A percentile compares a stretch with the other conserved stretches of the same genome.
Conservation (phyloP, 768 basidiomycete species). For the Tricholoma hemisulphureum region DNA sequence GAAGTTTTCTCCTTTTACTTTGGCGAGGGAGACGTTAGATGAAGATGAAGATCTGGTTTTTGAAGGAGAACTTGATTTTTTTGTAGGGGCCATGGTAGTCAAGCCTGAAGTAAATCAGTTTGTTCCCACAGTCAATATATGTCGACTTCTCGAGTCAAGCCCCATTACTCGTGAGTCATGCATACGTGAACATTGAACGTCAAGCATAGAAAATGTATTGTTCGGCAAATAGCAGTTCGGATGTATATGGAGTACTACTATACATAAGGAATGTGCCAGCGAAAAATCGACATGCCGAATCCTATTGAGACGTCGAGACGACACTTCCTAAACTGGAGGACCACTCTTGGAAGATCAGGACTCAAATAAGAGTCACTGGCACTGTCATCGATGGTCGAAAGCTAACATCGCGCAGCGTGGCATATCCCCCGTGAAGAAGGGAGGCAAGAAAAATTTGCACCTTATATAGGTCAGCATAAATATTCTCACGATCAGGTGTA, state of each 20-base stretch:
- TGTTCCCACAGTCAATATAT: slow-evolving; percentile 15
- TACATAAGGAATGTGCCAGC: slow-evolving; percentile 44
- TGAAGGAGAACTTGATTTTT: slow-evolving; percentile 35
- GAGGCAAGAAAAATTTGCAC: neutral
- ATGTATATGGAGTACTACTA: too few species aligned
- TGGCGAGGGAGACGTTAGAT: slow-evolving; percentile 56
- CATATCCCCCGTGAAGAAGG: slow-evolving; percentile 48
- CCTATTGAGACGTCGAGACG: slow-evolving; percentile 49
- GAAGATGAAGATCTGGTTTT: slow-evolving; percentile 49
- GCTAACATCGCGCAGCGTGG: slow-evolving; percentile 63
- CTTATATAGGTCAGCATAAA: slow-evolving; percentile 22
- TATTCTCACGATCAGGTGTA: slow-evolving; percentile 42
- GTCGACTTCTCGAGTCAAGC: too few species aligned
- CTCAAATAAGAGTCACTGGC: slow-evolving; percentile 53
- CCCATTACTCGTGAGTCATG: too few species aligned
- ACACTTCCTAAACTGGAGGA: slow-evolving; percentile 64
- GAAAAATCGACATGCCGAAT: slow-evolving; percentile 62
- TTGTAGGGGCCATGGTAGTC: slow-evolving; percentile 40
- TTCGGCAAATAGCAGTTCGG: neutral
- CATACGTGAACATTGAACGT: too few species aligned
- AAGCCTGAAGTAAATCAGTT: slow-evolving; percentile 5
- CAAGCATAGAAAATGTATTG: too few species aligned
- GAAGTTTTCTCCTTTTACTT: slow-evolving; percentile 94
- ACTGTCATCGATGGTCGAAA: slow-evolving; percentile 58
- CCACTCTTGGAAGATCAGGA: slow-evolving; percentile 56